Conservation (phyloP, 257 asterid genomes). For the Dorcoceras hygrometricum region DNA sequence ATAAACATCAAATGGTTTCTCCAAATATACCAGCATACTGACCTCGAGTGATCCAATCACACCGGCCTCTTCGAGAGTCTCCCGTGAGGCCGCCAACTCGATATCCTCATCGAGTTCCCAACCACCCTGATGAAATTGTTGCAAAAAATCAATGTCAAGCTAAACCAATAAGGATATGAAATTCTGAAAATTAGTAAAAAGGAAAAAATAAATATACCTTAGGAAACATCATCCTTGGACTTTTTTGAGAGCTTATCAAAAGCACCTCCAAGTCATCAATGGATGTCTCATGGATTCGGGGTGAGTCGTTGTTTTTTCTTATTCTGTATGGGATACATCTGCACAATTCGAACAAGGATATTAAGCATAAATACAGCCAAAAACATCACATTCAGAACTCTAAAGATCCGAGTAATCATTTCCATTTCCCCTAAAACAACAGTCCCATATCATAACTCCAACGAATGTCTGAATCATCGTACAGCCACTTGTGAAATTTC, state of each 20-base stretch:
- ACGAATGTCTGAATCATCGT: not conserved
- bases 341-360: slow-evolving; percentile 29
- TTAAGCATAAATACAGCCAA: slow-evolving; percentile 14
- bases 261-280: slow-evolving; percentile 77
- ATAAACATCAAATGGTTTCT: not conserved
- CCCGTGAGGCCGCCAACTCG: slow-evolving; percentile 19
- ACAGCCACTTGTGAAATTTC: not conserved
- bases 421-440: not conserved
- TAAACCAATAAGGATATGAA: not conserved
- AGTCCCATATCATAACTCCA: not conserved
- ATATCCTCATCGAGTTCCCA: slow-evolving; percentile 32
- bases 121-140: slow-evolving; percentile 30
- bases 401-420: not conserved
- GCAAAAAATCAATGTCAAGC: slow-evolving; percentile 4
- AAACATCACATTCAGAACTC: not conserved
- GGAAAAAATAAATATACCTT: slow-evolving; percentile 44
- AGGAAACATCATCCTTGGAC: slow-evolving; percentile 87
- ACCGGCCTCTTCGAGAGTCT: slow-evolving; percentile 25
- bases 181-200: not conserved
- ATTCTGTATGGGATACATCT: slow-evolving; percentile 88
- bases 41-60: slow-evolving; percentile 21
- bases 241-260: slow-evolving; percentile 85
- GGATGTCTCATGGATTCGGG: slow-evolving; percentile 29
- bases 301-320: slow-evolving; percentile 34
- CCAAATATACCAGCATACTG: not conserved